phyloP scores from a whole-genome alignment of 1,284 basidiomycete species.

The Heliocybe sulcata region DNA sequence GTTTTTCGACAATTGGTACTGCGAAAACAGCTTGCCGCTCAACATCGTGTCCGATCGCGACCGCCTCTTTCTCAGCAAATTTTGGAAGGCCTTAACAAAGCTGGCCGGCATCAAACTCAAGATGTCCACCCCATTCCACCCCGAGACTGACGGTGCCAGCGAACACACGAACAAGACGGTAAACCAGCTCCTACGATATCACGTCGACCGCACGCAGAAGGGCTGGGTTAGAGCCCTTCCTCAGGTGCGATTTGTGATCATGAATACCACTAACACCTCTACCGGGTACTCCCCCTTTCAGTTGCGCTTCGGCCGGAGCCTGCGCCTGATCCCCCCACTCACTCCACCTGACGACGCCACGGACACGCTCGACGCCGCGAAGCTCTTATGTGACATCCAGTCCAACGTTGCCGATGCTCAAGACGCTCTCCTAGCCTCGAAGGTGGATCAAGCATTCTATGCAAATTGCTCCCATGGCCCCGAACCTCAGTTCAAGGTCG shows the following conservation, averaged over 20 bases:
- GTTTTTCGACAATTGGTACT: conserved; percentile 30
- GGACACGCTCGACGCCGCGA: background rate
- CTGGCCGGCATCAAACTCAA: conserved; percentile 25
- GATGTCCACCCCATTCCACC: conserved; percentile 37
- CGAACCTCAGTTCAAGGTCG: background rate
- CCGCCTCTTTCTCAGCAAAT: conserved; percentile 28
- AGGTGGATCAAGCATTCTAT: conserved; percentile 9
- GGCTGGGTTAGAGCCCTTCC: conserved; percentile 33
- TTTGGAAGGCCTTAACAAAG: conserved; percentile 31
- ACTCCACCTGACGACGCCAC: background rate
- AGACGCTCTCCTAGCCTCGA: conserved; percentile 11
- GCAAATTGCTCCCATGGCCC: background rate
- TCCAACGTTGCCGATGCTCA: conserved; percentile 10
- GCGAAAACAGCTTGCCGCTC: conserved; percentile 31
- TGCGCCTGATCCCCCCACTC: conserved; percentile 20
- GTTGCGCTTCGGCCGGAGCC: conserved; percentile 25
- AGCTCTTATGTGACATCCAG: conserved; percentile 4
- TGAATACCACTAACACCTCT: conserved; percentile 20
- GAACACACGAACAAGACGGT: conserved; percentile 17
- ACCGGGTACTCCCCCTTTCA: conserved; percentile 28
- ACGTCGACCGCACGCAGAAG: conserved; percentile 30
- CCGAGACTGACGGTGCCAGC: conserved; percentile 22
- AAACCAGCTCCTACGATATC: conserved; percentile 26
- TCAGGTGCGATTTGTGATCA: conserved; percentile 19
- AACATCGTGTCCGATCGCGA: conserved; percentile 34